Conservation (phyloP, 1,284 basidiomycete genomes). For the Irpex sp. region DNA sequence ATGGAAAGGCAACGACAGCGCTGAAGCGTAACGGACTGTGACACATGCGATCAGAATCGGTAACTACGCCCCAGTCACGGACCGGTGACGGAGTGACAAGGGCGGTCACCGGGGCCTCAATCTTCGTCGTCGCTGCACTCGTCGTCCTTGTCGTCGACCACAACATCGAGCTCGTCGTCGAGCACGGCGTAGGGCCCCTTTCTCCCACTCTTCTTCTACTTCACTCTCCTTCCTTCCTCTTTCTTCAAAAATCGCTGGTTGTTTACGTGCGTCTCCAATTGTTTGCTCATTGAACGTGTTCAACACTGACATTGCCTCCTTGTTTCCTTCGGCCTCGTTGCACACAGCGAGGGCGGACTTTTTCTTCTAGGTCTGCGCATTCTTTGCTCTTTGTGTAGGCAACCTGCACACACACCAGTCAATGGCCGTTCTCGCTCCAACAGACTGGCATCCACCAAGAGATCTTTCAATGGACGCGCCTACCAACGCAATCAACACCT, state of each 20-base stretch:
- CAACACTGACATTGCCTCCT: conserved; percentile 19
- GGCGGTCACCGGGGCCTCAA: conserved; percentile 12
- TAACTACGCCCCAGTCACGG: conserved; percentile 14
- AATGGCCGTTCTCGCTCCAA: conserved; percentile 74
- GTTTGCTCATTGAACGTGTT: conserved; percentile 19
- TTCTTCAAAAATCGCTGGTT: conserved; percentile 21
- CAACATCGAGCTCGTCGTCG: conserved; percentile 20
- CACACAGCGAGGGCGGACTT: conserved; percentile 8
- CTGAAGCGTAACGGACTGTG: not conserved
- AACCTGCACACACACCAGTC: conserved; percentile 31
- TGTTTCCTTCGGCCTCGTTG: conserved; percentile 6
- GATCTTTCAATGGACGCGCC: conserved; percentile 58
- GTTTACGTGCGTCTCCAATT: conserved; percentile 19
- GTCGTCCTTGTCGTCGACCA: conserved; percentile 24
- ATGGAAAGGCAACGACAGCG: not conserved
- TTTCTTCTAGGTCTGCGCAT: conserved; percentile 11
- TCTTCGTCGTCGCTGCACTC: conserved; percentile 23
- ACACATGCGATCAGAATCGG: conserved; percentile 2
- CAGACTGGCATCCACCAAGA: conserved; percentile 66
- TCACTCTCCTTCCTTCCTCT: conserved; percentile 18
- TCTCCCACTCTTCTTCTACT: conserved; percentile 17
- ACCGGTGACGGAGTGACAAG: conserved; percentile 2
- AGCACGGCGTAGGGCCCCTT: conserved; percentile 13
- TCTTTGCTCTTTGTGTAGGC: conserved; percentile 12
- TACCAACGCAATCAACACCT: conserved; percentile 35